Conservation (phyloP, 495 filamentous ascomycete genomes). For the Penicillium atrosanguineum region DNA sequence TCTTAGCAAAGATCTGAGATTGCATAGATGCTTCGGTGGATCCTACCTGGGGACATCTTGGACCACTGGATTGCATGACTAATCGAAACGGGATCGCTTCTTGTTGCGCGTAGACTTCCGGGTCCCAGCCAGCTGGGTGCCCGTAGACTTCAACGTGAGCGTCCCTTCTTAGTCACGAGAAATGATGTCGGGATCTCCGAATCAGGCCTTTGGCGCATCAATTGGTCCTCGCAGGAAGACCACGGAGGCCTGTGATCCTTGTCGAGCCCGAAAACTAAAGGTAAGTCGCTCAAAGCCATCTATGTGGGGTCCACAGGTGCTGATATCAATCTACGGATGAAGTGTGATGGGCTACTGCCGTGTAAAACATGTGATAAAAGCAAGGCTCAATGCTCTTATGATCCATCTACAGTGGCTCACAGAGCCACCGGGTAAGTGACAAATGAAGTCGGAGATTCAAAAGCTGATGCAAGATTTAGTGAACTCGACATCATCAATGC, state of each 20-base stretch:
- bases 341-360: constrained; percentile 13
- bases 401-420: constrained; percentile 8
- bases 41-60: no score
- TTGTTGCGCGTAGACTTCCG: no score
- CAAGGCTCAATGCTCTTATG: constrained; percentile 9
- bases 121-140: no score
- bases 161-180: no score
- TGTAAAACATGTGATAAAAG: constrained; percentile 11
- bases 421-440: constrained; percentile 1
- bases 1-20: no score
- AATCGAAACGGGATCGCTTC: no score
- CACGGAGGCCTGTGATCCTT: constrained; percentile 11
- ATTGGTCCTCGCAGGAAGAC: constrained; percentile 5
- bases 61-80: no score
- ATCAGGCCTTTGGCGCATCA: no score
- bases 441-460: neutral
- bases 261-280: constrained; percentile 10
- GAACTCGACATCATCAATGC: constrained; percentile 12
- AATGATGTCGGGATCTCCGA: no score
- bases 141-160: no score
- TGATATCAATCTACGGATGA: neutral
- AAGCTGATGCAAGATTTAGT: neutral
- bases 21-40: no score
- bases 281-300: neutral
- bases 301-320: neutral